Evolutionary conservation across 371 early-diverging fungal genomes (phyloP).

Genomic region (Entomophthora muscae): DNA sequence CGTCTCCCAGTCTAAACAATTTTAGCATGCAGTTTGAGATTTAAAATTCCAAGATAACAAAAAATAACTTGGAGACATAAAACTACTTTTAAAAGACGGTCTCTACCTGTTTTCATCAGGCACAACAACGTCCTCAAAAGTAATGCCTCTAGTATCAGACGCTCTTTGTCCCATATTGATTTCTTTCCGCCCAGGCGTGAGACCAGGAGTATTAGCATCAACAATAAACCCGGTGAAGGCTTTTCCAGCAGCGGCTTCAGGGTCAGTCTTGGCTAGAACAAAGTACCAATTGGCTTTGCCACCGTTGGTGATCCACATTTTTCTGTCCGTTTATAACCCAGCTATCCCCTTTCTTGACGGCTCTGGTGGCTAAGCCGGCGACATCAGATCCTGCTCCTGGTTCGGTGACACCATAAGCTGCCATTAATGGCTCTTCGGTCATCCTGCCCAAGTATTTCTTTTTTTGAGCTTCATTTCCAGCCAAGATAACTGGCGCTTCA

Average conservation of each 20-base stretch:
- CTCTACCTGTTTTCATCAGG: conserved; percentile 63
- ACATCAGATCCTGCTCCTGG: conserved; percentile 92
- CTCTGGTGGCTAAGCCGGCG: conserved; percentile 69
- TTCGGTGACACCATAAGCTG: conserved; percentile 91
- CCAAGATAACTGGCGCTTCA: conserved; percentile 81
- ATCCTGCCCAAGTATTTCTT: conserved; percentile 86
- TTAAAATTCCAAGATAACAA: conserved; percentile 5
- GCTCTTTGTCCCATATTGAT: conserved; percentile 94
- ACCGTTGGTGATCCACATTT: conserved; percentile 96
- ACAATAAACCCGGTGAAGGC: conserved; percentile 95
- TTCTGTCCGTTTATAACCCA: conserved; percentile 80
- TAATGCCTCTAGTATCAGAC: conserved; percentile 84
- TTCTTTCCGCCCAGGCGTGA: conserved; percentile 84
- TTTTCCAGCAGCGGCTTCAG: conserved; percentile 55
- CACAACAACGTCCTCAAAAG: conserved; percentile 88
- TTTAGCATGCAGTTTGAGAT: conserved; percentile 9
- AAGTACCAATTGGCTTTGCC: conserved; percentile 98
- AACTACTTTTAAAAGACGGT: no score
- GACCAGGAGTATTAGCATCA: conserved; percentile 78
- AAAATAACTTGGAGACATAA: no score
- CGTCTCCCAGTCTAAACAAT: conserved; percentile 25
- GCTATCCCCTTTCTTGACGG: conserved; percentile 66
- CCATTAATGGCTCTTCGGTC: conserved; percentile 47
- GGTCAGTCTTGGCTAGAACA: conserved; percentile 83
- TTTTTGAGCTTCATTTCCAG: conserved; percentile 74